Evolutionary conservation across 345 rosid genomes (phyloP).

Genomic region (Bruguiera gymnorhiza): DNA sequence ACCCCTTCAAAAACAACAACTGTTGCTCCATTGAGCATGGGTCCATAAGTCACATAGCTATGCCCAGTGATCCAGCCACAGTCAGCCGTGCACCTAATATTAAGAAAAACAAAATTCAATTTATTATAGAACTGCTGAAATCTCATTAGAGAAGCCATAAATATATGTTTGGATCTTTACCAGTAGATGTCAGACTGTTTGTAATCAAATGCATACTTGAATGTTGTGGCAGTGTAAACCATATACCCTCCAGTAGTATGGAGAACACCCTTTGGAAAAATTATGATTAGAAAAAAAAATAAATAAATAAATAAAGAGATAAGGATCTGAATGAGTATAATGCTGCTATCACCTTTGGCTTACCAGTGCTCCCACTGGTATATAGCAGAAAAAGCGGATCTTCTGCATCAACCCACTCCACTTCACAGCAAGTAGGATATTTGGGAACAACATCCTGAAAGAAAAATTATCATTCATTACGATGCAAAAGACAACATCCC

Average conservation of each 20-base stretch:
- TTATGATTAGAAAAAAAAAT: conserved; percentile 16
- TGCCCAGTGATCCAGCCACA: conserved; percentile 99
- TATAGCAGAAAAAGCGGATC: conserved; percentile 92
- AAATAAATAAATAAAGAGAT: not conserved
- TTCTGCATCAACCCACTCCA: conserved; percentile 99
- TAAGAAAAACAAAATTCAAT: conserved; percentile 13
- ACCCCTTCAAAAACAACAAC: conserved; percentile 90
- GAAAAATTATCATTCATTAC: conserved; percentile 17
- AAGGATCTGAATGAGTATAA: conserved; percentile 2
- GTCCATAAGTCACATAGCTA: conserved; percentile 97
- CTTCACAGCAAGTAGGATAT: conserved; percentile 75
- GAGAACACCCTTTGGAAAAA: conserved; percentile 70
- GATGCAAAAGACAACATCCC: not conserved
- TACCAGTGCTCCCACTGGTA: conserved; percentile 99
- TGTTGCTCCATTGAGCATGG: conserved; percentile 93
- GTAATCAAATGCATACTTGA: conserved; percentile 97
- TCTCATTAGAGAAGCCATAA: conserved; percentile 5
- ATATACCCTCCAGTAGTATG: conserved; percentile 99
- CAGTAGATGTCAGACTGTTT: conserved; percentile 87
- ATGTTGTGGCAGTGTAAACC: conserved; percentile 92
- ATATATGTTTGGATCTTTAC: conserved; percentile 36
- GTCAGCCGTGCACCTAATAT: conserved; percentile 95
- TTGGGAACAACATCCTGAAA: conserved; percentile 74
- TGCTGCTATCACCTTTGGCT: conserved; percentile 70
- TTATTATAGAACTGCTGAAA: conserved; percentile 6